Evolutionary conservation across 2,329 filamentous ascomycete genomes (phyloP).

Genomic region (Clarireedia homoeocarpa): DNA sequence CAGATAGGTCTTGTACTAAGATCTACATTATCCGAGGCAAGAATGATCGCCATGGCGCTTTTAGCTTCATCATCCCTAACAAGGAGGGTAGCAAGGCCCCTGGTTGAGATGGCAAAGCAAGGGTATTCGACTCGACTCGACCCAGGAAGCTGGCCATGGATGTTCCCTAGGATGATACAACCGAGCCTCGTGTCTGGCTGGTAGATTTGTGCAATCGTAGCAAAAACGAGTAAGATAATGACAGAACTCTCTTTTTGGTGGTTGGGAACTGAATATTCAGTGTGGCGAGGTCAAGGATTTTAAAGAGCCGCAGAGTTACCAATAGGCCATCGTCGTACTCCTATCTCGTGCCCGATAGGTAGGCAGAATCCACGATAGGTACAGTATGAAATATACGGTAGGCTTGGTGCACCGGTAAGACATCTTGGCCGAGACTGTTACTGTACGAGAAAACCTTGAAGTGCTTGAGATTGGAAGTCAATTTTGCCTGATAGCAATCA

Average conservation of each 20-base stretch:
- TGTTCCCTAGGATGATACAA: conserved; percentile 21
- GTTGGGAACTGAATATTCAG: too few relatives aligned
- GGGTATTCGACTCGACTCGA: conserved; percentile 23
- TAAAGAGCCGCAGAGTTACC: too few relatives aligned
- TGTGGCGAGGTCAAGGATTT: too few relatives aligned
- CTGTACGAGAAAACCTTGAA: not conserved
- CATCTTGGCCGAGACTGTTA: not conserved
- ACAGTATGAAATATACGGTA: too few relatives aligned
- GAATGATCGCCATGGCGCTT: conserved; percentile 26
- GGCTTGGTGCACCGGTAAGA: too few relatives aligned
- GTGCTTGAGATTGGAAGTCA: too few relatives aligned
- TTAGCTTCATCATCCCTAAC: conserved; percentile 19
- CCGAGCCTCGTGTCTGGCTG: conserved; percentile 12
- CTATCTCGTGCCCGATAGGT: too few relatives aligned
- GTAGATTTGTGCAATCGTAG: conserved; percentile 18
- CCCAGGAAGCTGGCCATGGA: conserved; percentile 19
- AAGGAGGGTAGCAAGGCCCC: conserved; percentile 16
- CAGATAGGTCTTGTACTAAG: conserved; percentile 13
- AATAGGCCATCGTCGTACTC: too few relatives aligned
- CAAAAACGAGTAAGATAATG: too few relatives aligned
- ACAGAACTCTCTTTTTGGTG: too few relatives aligned
- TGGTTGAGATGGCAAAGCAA: conserved; percentile 14
- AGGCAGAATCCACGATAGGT: too few relatives aligned
- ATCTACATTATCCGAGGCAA: conserved; percentile 27
- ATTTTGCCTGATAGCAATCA: not conserved